Conservation (phyloP, 805 yeast species). For the Cyberlindnera euphorbiae region DNA sequence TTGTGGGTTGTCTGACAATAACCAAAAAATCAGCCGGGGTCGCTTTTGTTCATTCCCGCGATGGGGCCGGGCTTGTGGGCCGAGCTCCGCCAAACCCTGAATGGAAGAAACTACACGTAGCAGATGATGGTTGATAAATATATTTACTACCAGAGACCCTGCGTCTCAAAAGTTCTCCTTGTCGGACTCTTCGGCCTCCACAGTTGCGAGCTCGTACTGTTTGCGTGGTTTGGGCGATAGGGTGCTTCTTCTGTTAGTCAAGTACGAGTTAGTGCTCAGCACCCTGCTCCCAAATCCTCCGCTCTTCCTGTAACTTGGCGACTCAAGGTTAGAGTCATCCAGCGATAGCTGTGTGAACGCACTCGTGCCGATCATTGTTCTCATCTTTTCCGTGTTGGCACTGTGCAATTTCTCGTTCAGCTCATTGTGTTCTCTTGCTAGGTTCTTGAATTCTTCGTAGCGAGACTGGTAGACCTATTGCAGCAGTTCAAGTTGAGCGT, state of each 20-base stretch:
- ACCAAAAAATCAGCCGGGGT: no score
- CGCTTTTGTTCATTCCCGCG: no score
- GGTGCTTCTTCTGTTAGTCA: slow-evolving; percentile 14
- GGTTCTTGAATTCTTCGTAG: slow-evolving; percentile 24
- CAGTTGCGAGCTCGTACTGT: slow-evolving; percentile 5
- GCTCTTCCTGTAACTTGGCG: slow-evolving; percentile 2
- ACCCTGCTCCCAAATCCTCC: slow-evolving; percentile 16
- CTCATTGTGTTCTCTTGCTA: slow-evolving; percentile 26
- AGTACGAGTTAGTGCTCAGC: slow-evolving; percentile 26
- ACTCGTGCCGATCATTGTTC: slow-evolving; percentile 22
- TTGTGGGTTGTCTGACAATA: no score
- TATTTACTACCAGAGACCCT: no score
- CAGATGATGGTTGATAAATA: no score
- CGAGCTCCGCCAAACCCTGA: no score
- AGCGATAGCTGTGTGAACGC: slow-evolving; percentile 10
- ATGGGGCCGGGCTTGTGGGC: no score
- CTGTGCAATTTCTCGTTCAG: slow-evolving; percentile 24
- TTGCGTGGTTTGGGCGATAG: slow-evolving; percentile 10
- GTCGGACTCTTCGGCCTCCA: slow-evolving; percentile 9
- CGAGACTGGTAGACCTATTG: slow-evolving; percentile 24
- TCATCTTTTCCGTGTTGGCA: slow-evolving; percentile 27
- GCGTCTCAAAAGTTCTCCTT: slow-evolving; percentile 11
- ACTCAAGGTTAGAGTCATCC: slow-evolving; percentile 4
- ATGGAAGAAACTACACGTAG: no score
- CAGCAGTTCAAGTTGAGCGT: slow-evolving; percentile 20